These are phyloP conservation scores for Binderoboletus segoi DNA, from an alignment of 1,284 basidiomycete genomes.

Conservation along the genomic window DNA sequence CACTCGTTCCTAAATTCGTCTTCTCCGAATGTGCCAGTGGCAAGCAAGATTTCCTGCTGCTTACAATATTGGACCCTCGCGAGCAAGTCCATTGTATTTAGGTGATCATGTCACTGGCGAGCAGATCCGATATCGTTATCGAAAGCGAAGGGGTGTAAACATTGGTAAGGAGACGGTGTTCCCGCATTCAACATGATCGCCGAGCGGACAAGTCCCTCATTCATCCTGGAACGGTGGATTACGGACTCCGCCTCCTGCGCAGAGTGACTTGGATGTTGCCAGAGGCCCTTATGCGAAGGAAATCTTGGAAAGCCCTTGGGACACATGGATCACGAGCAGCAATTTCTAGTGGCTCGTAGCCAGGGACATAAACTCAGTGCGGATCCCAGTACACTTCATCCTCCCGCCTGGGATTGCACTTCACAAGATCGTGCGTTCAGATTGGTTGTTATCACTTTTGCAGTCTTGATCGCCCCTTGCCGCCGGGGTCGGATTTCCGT, in stretches of 20 bases:
- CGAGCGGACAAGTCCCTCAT: constrained; percentile 62
- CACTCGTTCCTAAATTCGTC: too few relatives aligned
- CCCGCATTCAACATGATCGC: constrained; percentile 11
- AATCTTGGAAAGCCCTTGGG: constrained; percentile 80
- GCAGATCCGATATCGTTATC: constrained; percentile 59
- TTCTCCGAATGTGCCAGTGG: too few relatives aligned
- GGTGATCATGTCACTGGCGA: constrained; percentile 24
- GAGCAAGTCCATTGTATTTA: constrained; percentile 5
- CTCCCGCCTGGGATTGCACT: not conserved
- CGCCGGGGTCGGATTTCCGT: constrained; percentile 76
- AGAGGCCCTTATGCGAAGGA: constrained; percentile 59
- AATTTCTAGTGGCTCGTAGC: constrained; percentile 78
- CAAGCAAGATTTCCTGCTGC: too few relatives aligned
- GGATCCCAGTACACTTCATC: constrained; percentile 68
- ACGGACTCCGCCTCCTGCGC: constrained; percentile 57
- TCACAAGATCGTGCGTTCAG: constrained; percentile 41
- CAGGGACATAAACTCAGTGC: constrained; percentile 81
- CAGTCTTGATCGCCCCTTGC: constrained; percentile 58
- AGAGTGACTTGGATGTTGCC: constrained; percentile 80
- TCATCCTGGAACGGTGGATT: constrained; percentile 80
- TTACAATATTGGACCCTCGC: constrained; percentile 4
- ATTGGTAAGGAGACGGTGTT: constrained; percentile 54
- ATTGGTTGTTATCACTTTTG: constrained; percentile 81
- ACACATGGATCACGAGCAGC: constrained; percentile 69
- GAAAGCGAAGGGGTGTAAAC: constrained; percentile 83